Percentiles rank a stretch among this genome's conserved stretches.
phyloP scores from a whole-genome alignment of 1,139 yeast genomes.

The Pichia inconspicua region DNA sequence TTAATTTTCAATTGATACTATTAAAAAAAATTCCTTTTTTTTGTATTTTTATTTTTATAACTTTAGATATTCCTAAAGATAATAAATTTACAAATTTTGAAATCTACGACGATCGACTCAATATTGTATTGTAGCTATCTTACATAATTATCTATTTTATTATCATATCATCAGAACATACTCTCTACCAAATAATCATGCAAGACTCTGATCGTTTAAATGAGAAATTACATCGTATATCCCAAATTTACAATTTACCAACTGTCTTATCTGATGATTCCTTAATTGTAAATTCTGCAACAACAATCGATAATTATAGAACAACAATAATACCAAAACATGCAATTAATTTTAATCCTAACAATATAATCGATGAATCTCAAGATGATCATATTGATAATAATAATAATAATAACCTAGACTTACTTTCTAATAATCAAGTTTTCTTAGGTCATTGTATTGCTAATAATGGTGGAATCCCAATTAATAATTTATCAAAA shows the following conservation, averaged over 20 bases:
- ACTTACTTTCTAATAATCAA: background rate
- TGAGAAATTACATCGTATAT: conserved; percentile 13
- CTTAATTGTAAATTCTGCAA: conserved; percentile 3
- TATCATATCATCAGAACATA: no score
- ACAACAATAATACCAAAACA: conserved; percentile 5
- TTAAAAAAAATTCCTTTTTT: no score
- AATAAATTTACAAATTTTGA: no score
- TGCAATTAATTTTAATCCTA: background rate
- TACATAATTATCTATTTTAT: no score
- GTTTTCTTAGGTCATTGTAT: conserved; percentile 29
- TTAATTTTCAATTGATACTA: no score
- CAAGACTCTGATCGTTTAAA: background rate
- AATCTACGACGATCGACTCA: no score
- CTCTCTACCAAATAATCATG: no score
- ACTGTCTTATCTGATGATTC: conserved; percentile 1
- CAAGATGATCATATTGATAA: background rate
- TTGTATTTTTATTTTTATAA: no score
- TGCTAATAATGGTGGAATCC: conserved; percentile 25
- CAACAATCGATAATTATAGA: conserved; percentile 7
- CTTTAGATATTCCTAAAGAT: no score
- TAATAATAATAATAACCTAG: no score
- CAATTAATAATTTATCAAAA: conserved; percentile 23
- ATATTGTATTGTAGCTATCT: no score
- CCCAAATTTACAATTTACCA: conserved; percentile 12
- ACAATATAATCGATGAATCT: background rate